Evolutionary conservation across 2,329 filamentous ascomycete genomes (phyloP).

Genomic region (Raffaelea ambrosiae): DNA sequence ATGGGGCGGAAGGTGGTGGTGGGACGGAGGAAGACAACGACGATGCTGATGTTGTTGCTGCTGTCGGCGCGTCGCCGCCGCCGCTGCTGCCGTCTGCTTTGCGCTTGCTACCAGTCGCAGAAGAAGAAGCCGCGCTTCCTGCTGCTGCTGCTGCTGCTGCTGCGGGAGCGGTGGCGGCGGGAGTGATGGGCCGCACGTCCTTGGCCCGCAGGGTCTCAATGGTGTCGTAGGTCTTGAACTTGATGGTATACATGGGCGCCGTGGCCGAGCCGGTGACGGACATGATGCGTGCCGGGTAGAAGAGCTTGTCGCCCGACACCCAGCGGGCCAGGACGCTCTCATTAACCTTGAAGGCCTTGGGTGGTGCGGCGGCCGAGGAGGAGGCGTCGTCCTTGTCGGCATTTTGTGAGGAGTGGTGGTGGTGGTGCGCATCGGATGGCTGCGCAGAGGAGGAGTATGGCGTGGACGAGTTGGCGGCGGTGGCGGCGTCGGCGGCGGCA

Average conservation of each 20-base stretch:
- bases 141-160: not conserved
- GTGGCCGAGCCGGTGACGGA: conserved; percentile 88
- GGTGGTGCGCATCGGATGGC: too few relatives aligned
- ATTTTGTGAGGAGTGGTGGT: too few relatives aligned
- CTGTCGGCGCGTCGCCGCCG: conserved; percentile 20
- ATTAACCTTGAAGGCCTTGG: conserved; percentile 64
- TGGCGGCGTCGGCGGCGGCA: conserved; percentile 62
- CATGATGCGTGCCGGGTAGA: conserved; percentile 88
- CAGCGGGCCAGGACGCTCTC: conserved; percentile 88
- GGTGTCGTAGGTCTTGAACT: conserved; percentile 84
- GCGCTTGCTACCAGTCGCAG: conserved; percentile 45
- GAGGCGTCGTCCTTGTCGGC: not conserved
- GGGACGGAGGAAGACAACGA: conserved; percentile 5
- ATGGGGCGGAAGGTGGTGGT: not conserved
- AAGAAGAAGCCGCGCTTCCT: conserved; percentile 30
- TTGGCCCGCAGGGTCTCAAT: conserved; percentile 74
- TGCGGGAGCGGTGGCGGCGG: not conserved
- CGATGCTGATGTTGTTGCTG: conserved; percentile 23
- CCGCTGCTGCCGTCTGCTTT: conserved; percentile 68
- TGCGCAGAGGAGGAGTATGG: conserved; percentile 7
- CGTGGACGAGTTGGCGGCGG: conserved; percentile 39
- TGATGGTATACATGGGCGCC: conserved; percentile 87
- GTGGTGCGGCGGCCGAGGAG: not conserved
- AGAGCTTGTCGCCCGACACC: conserved; percentile 78
- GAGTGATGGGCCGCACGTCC: conserved; percentile 70